A percentile compares a stretch with the other conserved stretches of the same genome.
Evolutionary conservation across 2,329 filamentous ascomycete genomes (phyloP).

Genomic region (Xylariaceae sp.): DNA sequence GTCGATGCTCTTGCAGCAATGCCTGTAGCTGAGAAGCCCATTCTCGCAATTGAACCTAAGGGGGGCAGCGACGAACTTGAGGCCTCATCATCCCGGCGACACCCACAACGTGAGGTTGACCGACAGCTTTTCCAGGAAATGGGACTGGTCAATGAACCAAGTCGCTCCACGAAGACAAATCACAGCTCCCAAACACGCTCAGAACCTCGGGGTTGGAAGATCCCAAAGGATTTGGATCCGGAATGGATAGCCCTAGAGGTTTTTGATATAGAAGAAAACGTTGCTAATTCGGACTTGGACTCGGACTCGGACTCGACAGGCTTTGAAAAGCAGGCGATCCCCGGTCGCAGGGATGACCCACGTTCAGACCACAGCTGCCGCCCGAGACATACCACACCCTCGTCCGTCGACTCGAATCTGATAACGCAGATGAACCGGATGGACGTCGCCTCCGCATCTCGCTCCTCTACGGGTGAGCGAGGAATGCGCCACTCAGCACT

Average conservation of each 20-base stretch:
- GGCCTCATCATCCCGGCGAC: slow-evolving; percentile 22
- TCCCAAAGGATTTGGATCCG: slow-evolving; percentile 72
- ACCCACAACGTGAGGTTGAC: slow-evolving; percentile 42
- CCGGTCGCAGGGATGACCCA: slow-evolving; percentile 7
- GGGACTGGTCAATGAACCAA: slow-evolving; percentile 14
- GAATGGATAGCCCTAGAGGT: slow-evolving; percentile 93
- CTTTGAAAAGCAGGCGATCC: slow-evolving; percentile 16
- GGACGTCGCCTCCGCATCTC: slow-evolving; percentile 41
- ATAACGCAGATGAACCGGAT: slow-evolving; percentile 31
- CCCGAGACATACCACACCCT: slow-evolving; percentile 17
- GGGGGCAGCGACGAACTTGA: slow-evolving; percentile 19
- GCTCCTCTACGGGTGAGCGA: slow-evolving; percentile 22
- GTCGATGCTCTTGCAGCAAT: slow-evolving; percentile 30
- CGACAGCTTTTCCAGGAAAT: slow-evolving; percentile 41
- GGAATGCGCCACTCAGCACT: slow-evolving; percentile 6
- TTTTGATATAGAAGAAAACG: slow-evolving; percentile 55
- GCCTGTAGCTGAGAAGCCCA: slow-evolving; percentile 44
- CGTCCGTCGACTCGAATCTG: slow-evolving; percentile 29
- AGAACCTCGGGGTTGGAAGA: slow-evolving; percentile 41
- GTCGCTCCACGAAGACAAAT: slow-evolving; percentile 1
- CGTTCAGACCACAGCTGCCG: slow-evolving; percentile 5
- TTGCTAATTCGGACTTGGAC: slow-evolving; percentile 26
- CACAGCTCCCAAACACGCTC: background rate
- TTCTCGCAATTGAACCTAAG: slow-evolving; percentile 14
- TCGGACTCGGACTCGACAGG: slow-evolving; percentile 26